phyloP scores from a whole-genome alignment of 176 grass and related monocot genomes.

The Miscanthus lutarioriparius region DNA sequence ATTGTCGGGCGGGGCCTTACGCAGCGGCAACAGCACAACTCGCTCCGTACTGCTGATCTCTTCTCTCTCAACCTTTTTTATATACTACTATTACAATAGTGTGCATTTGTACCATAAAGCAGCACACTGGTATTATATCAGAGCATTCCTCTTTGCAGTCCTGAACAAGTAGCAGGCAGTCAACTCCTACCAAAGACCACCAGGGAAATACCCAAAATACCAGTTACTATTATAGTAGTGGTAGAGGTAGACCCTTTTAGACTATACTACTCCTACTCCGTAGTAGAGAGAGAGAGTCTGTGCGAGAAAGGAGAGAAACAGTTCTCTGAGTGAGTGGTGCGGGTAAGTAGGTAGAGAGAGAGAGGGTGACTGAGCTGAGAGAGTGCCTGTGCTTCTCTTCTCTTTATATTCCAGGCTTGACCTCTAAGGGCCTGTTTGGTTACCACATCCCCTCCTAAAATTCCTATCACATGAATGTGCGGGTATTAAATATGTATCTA shows the following conservation, averaged over 20 bases:
- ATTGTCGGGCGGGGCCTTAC: constrained; percentile 26
- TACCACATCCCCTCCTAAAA: no score
- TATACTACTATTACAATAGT: constrained; percentile 26
- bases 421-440: no score
- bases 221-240: not conserved
- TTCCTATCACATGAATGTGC: no score
- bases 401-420: constrained; percentile 40
- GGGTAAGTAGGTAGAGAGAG: not conserved
- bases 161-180: constrained; percentile 12
- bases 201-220: constrained; percentile 27
- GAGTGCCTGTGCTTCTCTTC: not conserved
- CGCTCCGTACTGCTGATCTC: constrained; percentile 35
- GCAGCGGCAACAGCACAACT: constrained; percentile 44
- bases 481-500: no score
- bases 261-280: not conserved
- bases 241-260: not conserved
- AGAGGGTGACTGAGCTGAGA: no score
- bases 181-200: constrained; percentile 51
- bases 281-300: not conserved
- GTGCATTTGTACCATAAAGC: constrained; percentile 60
- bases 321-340: not conserved
- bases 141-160: constrained; percentile 68
- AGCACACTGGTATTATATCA: constrained; percentile 58
- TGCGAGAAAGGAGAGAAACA: not conserved
- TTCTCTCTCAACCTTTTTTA: constrained; percentile 2